phyloP scores from a whole-genome alignment of 306 rosid genomes.

The Elaeagnus macrophylla region DNA sequence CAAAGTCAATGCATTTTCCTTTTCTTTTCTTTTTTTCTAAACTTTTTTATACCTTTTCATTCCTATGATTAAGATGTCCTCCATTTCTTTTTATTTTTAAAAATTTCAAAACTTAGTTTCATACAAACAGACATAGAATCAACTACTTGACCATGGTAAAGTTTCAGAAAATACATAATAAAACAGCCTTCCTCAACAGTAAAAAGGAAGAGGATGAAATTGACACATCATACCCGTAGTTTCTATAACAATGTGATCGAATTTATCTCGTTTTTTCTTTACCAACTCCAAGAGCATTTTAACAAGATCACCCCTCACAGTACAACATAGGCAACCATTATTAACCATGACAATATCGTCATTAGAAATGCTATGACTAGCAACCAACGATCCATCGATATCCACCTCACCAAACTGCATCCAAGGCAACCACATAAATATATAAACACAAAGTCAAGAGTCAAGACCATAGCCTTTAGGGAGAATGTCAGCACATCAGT shows the following conservation, averaged over 20 bases:
- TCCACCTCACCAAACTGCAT: conserved; percentile 97
- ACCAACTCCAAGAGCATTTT: conserved; percentile 78
- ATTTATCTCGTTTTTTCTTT: conserved; percentile 54
- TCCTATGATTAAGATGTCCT: background rate
- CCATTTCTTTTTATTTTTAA: background rate
- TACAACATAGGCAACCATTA: conserved; percentile 91
- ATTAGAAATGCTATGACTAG: conserved; percentile 63
- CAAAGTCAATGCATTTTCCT: background rate
- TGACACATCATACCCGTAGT: conserved; percentile 52
- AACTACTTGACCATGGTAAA: background rate
- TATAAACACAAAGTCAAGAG: background rate
- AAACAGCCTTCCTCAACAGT: background rate
- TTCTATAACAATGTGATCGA: conserved; percentile 88
- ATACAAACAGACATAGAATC: background rate
- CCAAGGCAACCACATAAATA: background rate
- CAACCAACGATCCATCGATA: conserved; percentile 89
- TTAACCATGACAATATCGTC: conserved; percentile 86
- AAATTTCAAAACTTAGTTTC: background rate
- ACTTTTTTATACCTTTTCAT: background rate
- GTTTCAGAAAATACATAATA: conserved; percentile 7
- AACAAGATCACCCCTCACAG: conserved; percentile 85
- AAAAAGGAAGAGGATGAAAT: background rate
- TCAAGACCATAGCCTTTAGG: background rate
- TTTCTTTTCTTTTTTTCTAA: background rate
- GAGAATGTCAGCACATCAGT: too few species aligned